These are phyloP conservation scores for Glarea lozoyensis DNA, from an alignment of 495 filamentous ascomycete species.

Conservation along the genomic window DNA sequence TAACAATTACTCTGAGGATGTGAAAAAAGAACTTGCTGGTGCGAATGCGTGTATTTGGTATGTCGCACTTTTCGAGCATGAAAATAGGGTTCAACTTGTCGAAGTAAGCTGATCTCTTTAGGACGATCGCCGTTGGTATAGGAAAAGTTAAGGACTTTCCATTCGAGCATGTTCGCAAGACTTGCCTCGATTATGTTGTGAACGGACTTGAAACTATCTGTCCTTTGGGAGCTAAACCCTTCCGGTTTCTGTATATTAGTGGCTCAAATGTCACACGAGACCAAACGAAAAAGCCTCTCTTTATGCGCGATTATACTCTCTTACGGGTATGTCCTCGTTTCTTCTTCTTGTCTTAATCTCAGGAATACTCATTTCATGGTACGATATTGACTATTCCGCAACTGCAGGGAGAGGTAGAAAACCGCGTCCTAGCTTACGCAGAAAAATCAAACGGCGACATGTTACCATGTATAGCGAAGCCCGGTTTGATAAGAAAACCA, in stretches of 20 bases:
- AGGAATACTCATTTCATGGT: too few relatives aligned
- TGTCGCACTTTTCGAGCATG: too few relatives aligned
- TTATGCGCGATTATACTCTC: constrained; percentile 28
- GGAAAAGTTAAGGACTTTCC: constrained; percentile 23
- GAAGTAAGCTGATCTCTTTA: too few relatives aligned
- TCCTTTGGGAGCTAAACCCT: constrained; percentile 15
- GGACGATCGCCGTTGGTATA: constrained; percentile 37
- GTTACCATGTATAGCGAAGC: constrained; percentile 30
- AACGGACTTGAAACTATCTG: constrained; percentile 31
- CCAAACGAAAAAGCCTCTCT: constrained; percentile 25
- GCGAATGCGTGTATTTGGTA: constrained; percentile 49
- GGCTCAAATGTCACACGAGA: constrained; percentile 31
- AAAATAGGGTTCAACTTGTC: too few relatives aligned
- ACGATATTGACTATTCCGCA: not conserved
- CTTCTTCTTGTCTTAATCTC: too few relatives aligned
- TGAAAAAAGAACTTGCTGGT: constrained; percentile 30
- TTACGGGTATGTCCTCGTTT: constrained; percentile 33
- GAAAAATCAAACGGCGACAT: constrained; percentile 21
- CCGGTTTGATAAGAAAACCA: constrained; percentile 28
- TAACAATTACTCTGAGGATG: constrained; percentile 29
- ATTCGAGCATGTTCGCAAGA: constrained; percentile 30
- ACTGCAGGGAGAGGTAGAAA: constrained; percentile 34
- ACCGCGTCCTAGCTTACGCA: constrained; percentile 30
- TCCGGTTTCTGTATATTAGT: constrained; percentile 41
- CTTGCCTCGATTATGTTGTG: constrained; percentile 35